These are phyloP conservation scores for Allantophomopsis lycopodina DNA, from an alignment of 2,329 filamentous ascomycete species.

Conservation along the genomic window DNA sequence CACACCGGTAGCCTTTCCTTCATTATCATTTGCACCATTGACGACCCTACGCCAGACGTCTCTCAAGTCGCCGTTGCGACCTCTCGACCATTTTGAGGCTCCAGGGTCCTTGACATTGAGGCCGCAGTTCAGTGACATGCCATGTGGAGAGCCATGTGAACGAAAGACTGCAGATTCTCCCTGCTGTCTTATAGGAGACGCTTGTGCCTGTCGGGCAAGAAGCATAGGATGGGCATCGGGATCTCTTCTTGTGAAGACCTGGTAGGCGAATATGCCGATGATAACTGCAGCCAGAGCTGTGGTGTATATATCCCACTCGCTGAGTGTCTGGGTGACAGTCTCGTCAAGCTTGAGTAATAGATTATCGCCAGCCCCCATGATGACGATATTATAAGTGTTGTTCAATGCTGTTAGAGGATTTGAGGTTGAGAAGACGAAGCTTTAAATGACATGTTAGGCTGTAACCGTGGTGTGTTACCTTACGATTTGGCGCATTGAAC, in stretches of 20 bases:
- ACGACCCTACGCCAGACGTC: constrained; percentile 77
- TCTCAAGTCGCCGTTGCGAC: constrained; percentile 77
- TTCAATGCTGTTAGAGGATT: too few species aligned
- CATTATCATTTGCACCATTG: constrained; percentile 47
- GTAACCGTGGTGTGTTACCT: too few species aligned
- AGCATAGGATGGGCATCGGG: constrained; percentile 88
- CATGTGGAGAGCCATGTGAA: constrained; percentile 72
- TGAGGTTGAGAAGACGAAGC: too few species aligned
- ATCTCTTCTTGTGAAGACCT: constrained; percentile 50
- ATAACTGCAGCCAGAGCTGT: too few species aligned
- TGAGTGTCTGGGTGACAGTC: constrained; percentile 52
- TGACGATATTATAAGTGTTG: constrained; percentile 1
- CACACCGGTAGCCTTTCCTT: constrained; percentile 44
- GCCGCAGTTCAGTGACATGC: constrained; percentile 64
- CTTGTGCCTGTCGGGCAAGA: constrained; percentile 61
- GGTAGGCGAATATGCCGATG: too few species aligned
- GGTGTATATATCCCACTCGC: constrained; percentile 75
- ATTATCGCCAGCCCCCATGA: constrained; percentile 27
- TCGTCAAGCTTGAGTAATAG: constrained; percentile 59
- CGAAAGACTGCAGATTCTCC: constrained; percentile 30
- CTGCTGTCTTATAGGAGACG: neutral
- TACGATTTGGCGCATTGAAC: too few species aligned
- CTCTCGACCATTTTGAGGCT: constrained; percentile 68
- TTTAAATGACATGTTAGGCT: too few species aligned
- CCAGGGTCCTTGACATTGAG: constrained; percentile 72